Evolutionary conservation across 768 basidiomycete genomes (phyloP).

Genomic region (Russula brevipes): DNA sequence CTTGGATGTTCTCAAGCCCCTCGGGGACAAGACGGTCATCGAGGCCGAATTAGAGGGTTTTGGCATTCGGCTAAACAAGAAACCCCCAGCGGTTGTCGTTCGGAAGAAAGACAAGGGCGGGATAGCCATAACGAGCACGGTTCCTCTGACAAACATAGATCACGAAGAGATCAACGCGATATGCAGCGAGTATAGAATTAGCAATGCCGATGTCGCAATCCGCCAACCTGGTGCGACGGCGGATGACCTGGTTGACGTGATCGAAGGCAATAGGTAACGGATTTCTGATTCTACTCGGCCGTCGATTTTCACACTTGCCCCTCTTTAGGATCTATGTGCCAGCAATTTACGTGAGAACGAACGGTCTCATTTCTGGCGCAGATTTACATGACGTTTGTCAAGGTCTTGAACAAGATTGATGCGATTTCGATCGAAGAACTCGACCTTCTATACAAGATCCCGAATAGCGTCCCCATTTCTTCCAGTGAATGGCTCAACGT

Average conservation of each 20-base stretch:
- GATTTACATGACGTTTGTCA: conserved; percentile 16
- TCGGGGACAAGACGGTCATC: conserved; percentile 89
- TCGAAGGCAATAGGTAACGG: conserved; percentile 85
- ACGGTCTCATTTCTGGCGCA: background rate
- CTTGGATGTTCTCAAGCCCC: conserved; percentile 96
- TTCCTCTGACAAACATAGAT: conserved; percentile 92
- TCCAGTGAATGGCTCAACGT: conserved; percentile 94
- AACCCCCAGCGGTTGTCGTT: conserved; percentile 80
- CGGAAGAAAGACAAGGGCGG: conserved; percentile 89
- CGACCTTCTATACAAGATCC: conserved; percentile 93
- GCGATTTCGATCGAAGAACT: conserved; percentile 98
- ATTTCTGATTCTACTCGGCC: background rate
- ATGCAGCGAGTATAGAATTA: conserved; percentile 86
- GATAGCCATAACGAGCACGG: conserved; percentile 93
- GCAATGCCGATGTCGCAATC: conserved; percentile 87
- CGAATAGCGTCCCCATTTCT: conserved; percentile 90
- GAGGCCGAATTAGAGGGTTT: conserved; percentile 96
- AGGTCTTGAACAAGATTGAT: conserved; percentile 93
- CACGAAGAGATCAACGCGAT: conserved; percentile 95
- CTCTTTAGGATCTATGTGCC: conserved; percentile 80
- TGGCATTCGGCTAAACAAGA: conserved; percentile 93
- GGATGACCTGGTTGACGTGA: conserved; percentile 94
- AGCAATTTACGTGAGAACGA: conserved; percentile 72
- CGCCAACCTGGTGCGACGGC: conserved; percentile 88
- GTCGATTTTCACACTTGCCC: background rate